A percentile compares a stretch with the other conserved stretches of the same genome.
Conservation (phyloP, 2,329 filamentous ascomycete species). For the Diplodia sapinea region DNA sequence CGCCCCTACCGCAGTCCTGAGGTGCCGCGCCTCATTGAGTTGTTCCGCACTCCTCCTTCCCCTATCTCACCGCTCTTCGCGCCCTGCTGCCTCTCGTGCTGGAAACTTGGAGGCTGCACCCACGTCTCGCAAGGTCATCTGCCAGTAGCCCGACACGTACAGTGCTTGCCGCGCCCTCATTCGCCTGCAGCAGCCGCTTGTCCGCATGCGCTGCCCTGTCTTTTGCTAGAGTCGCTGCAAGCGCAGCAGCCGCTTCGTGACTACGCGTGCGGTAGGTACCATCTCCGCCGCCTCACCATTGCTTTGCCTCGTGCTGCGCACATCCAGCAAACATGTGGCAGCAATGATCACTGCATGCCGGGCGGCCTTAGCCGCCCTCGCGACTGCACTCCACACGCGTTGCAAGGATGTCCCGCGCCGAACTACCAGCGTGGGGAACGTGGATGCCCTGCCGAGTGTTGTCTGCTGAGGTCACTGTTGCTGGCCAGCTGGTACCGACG, state of each 20-base stretch:
- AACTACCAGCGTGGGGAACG: constrained; percentile 4
- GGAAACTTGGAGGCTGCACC: constrained; percentile 8
- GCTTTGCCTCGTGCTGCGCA: not conserved
- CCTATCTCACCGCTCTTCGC: constrained; percentile 28
- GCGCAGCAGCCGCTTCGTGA: constrained; percentile 18
- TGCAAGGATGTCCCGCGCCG: constrained; percentile 15
- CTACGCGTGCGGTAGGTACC: constrained; percentile 2
- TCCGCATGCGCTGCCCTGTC: not conserved
- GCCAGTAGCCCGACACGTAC: constrained; percentile 21
- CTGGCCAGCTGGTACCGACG: constrained; percentile 17
- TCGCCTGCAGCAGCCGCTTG: constrained; percentile 3
- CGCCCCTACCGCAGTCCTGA: constrained; percentile 3
- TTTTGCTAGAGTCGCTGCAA: constrained; percentile 10
- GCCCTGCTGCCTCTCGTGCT: constrained; percentile 3
- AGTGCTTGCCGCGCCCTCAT: constrained; percentile 2
- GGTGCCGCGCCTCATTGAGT: constrained; percentile 5
- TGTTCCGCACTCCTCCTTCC: constrained; percentile 13
- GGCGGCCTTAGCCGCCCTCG: constrained; percentile 23
- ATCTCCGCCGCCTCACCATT: constrained; percentile 14
- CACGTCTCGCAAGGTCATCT: constrained; percentile 25
- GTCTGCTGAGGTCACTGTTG: constrained; percentile 21
- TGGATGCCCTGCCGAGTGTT: constrained; percentile 4
- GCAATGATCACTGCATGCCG: constrained; percentile 20
- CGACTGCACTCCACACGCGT: constrained; percentile 21
- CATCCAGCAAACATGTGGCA: constrained; percentile 1